Evolutionary conservation across 176 grass and related monocot species (phyloP).

Genomic region (Puccinellia tenuiflora): DNA sequence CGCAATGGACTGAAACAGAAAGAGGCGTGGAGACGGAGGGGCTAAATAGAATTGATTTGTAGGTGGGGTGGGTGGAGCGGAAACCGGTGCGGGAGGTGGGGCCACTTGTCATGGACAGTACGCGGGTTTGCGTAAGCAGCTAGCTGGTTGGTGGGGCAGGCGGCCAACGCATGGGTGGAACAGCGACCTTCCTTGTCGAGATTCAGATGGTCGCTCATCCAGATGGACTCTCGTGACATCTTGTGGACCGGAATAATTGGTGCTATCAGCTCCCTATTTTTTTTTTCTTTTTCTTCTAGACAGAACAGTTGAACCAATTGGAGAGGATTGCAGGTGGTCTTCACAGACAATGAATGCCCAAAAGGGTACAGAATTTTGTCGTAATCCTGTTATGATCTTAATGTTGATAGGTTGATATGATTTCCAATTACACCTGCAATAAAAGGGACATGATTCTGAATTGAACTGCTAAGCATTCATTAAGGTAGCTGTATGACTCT

Average conservation of each 20-base stretch:
- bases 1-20: slow-evolving; percentile 4
- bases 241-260: background rate
- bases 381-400: background rate
- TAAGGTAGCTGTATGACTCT: background rate
- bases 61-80: background rate
- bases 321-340: background rate
- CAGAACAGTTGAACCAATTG: background rate
- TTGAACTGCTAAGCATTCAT: background rate
- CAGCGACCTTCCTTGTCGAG: background rate
- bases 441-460: background rate
- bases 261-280: background rate
- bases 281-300: background rate
- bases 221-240: background rate
- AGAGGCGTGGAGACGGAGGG: background rate
- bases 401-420: background rate
- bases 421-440: background rate
- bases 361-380: background rate
- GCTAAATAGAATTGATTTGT: slow-evolving; percentile 10
- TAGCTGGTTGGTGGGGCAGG: background rate
- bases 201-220: background rate
- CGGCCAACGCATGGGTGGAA: background rate
- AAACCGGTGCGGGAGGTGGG: background rate
- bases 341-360: background rate
- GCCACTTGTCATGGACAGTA: slow-evolving; percentile 13
- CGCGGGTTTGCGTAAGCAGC: background rate